Evolutionary conservation across 164 flowering plant species (phyloP), one percentile per base, ranked within the genome.

Genomic region (Protea cynaroides): DNA sequence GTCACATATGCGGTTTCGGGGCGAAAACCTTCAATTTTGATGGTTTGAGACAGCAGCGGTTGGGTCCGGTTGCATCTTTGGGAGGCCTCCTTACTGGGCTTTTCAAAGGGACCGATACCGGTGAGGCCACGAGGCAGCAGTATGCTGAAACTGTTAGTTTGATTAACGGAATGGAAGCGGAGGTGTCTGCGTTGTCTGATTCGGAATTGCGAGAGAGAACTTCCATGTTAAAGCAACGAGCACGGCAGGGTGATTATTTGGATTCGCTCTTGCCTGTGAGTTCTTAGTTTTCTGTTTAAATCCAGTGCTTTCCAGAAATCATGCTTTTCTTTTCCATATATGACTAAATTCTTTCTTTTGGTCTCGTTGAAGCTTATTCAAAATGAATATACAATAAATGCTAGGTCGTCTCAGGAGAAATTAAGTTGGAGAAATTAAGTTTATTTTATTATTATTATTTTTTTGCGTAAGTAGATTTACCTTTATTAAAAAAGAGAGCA

Each of bases 181-280:
- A 81, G 53, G 72, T 85, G 64, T 70, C 83, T 0, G 71, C 74
- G 9, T 73, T 94, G n/a, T 76, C 90, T 0, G 97, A 94, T 78
- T 76, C 79, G 6, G 76, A 83, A 43, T 72, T 94, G 75, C 77
- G 96, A 59, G 96, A 88, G 19, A 81, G 72, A 72, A 90, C 97
- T 58, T 57, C 73, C 0, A 36, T 53, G 7, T 76, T 94, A 76
- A 83, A 73, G 73, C 76, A 85, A 62, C 85, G 96, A 1, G 92
- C 85, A 5, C 65, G 23, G 47, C 62, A 36, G n/a, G 96, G 96
- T 6, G 90, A 87, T 22, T 82, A 95, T 40, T 64, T 94, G 70
- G 96, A 94, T 76, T 81, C 97, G 34, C 74, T 94, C 49, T 74
- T 94, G 34, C 98, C 97, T 55, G 98, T 93, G 73, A 70, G 89